Base-by-base conservation (phyloP, 345 rosid genomes). In the Hevea brasiliensis region DNA sequence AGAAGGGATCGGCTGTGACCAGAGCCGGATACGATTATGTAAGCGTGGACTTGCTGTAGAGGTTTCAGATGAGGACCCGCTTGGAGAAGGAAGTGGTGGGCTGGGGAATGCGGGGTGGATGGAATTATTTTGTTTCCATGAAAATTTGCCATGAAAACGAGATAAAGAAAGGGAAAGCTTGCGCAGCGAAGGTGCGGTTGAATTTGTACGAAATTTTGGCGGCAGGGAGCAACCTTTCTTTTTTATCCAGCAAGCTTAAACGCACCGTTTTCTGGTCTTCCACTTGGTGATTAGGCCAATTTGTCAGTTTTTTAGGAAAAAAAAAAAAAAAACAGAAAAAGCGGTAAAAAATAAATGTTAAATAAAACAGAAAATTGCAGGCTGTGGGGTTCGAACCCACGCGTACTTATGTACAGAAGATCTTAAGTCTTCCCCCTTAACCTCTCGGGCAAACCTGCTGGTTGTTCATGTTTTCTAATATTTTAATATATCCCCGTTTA, bases 371-470 rank as follows among this genome's bases (percentile, higher is more conserved):
- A 14, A 37, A 69, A 41, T 4, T 88, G 94, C 90, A 85, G 93
- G 92, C 98, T 84, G 92, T 85, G 94, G 92, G 89, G 92, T 89
- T 94, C 96, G 97, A 91, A 94, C 97, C 98, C 93, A 87, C 94
- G 93, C 90, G 97, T 87, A 85, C 94, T 85, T 83, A 70, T 80
- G 89, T 86, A 90, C 93, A 88, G 93, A 90, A 92, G 96, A 92
- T 88, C 97, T 90, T 89, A 89, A 87, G 97, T 87, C 92, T 86
- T 81, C 97, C 97, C 93, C 91, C 95, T 92, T 89, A 88, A 88
- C 93, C 97, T 70, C 97, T 89, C 93, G 93, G 96, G 97, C 92
- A 89, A 90, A 94, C 93, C 96, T 89, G 88, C 92, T 20, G 6
- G 4, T 15, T 17, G 55, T 0, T 48, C 4, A 0, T 0, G 0